phyloP scores from a whole-genome alignment of 2,329 filamentous ascomycete genomes.

The Teratosphaeria viscida region DNA sequence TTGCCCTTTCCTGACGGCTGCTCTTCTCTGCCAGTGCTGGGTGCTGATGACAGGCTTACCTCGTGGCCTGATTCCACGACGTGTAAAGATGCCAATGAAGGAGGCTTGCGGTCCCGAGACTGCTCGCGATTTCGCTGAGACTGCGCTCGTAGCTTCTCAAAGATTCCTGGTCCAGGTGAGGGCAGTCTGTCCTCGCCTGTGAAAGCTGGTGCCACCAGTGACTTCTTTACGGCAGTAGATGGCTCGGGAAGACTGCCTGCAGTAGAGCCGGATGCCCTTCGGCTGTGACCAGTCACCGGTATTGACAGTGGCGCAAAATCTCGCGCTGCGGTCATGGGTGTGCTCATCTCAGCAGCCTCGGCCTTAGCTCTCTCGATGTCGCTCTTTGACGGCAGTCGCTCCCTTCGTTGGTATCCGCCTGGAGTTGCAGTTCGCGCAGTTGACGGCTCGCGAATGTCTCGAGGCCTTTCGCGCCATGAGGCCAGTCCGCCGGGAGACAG shows the following conservation, averaged over 20 bases:
- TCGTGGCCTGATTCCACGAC: constrained; percentile 34
- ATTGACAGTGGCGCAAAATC: constrained; percentile 18
- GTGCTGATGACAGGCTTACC: constrained; percentile 14
- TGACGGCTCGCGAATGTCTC: constrained; percentile 37
- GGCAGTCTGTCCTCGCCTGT: constrained; percentile 44
- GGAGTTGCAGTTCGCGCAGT: constrained; percentile 49
- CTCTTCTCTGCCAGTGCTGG: constrained; percentile 7
- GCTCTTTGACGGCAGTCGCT: constrained; percentile 57
- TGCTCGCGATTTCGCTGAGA: constrained; percentile 19
- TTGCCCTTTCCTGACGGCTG: constrained; percentile 12
- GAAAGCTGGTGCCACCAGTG: constrained; percentile 8
- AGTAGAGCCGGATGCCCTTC: constrained; percentile 12
- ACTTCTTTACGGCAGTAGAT: constrained; percentile 15
- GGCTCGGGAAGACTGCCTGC: constrained; percentile 16
- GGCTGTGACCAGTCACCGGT: constrained; percentile 2
- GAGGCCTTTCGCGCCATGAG: constrained; percentile 28
- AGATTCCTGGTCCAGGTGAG: constrained; percentile 56
- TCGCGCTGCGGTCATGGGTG: constrained; percentile 55
- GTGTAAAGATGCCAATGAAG: constrained; percentile 20
- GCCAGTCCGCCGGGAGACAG: constrained; percentile 52
- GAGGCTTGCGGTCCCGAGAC: background rate
- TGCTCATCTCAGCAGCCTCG: constrained; percentile 48
- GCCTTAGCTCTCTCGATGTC: constrained; percentile 35
- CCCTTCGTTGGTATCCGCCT: constrained; percentile 46
- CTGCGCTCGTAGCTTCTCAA: constrained; percentile 52